Evolutionary conservation across 1,284 basidiomycete species (phyloP).

Genomic region (Trichosporon sp.): DNA sequence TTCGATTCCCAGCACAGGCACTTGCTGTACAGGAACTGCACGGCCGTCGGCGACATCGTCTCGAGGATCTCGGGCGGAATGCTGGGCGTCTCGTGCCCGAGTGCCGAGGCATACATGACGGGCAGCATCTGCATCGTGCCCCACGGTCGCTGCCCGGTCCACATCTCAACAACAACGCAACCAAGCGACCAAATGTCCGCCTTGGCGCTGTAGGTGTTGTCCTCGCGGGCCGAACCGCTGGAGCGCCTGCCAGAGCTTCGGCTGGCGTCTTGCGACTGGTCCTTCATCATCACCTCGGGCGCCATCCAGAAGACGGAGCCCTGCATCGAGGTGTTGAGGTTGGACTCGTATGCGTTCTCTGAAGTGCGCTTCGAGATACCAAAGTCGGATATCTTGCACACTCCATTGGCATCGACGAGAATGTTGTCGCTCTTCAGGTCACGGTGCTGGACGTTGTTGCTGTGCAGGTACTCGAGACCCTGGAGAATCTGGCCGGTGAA

Average conservation of each 20-base stretch:
- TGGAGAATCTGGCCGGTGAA: slow-evolving; percentile 91
- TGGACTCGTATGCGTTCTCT: slow-evolving; percentile 76
- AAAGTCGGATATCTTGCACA: slow-evolving; percentile 94
- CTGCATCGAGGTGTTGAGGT: slow-evolving; percentile 80
- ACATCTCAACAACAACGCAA: slow-evolving; percentile 98
- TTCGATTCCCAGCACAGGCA: slow-evolving; percentile 92
- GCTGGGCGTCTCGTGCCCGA: slow-evolving; percentile 74
- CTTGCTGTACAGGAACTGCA: slow-evolving; percentile 81
- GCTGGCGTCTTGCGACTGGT: slow-evolving; percentile 15
- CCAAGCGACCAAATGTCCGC: slow-evolving; percentile 98
- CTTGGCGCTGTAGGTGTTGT: slow-evolving; percentile 83
- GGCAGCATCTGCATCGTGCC: slow-evolving; percentile 82
- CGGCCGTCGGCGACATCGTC: slow-evolving; percentile 68
- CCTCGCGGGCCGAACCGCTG: slow-evolving; percentile 50
- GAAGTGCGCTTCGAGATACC: slow-evolving; percentile 88
- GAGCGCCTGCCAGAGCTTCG: not conserved
- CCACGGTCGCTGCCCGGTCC: slow-evolving; percentile 93
- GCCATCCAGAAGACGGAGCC: slow-evolving; percentile 99
- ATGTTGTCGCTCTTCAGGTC: slow-evolving; percentile 99
- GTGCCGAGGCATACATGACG: slow-evolving; percentile 83
- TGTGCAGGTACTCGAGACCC: slow-evolving; percentile 92
- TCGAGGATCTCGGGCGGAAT: slow-evolving; percentile 69
- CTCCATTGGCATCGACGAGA: slow-evolving; percentile 86
- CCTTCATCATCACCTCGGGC: slow-evolving; percentile 81
- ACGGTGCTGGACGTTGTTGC: slow-evolving; percentile 88